Base-by-base conservation (phyloP, 2,329 filamentous ascomycete species). In the Fusarium nelsonii region DNA sequence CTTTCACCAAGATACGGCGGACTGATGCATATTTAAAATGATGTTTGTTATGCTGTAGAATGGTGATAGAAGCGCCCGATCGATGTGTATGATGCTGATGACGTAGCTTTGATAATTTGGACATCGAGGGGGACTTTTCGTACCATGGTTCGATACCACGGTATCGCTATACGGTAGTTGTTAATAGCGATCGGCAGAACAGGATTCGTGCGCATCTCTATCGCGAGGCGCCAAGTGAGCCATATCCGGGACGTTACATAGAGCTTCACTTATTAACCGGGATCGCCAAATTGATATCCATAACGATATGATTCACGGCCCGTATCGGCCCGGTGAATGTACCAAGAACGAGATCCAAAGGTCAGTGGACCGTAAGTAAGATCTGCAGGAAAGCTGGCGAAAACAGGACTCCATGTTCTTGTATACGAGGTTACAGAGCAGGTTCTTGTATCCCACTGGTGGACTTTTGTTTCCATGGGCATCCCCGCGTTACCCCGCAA, bases 401-500 rank as follows among this genome's bases (percentile, higher is more conserved):
- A 8, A 45, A 45, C 41, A 51, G n/a, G 39, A 18, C 8, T 14
- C 23, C 20, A 14, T 51, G 23, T 28, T n/a, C 33, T 50, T 37
- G 39, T 30, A 8, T 16, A 28, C 48, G 33, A 51, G 3, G 23
- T 51, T 12, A 18, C 33, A 50, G 6, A 18, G 12, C 8, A 16
- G 20, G 16, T 1, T 20, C 6, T 0, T 16, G 2, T 28, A 4
- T 16, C 1, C 10, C 20, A 51, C 34, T 51, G 48, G 48, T 51
- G 48, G 48, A 16, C 9, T 15, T 6, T 51, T 16, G 16, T 5
- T 2, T 16, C 20, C 15, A 34, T 5, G 4, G 23, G 4, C 15
- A 8, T 30, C 58, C 43, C 58, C 41, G 40, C 33, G 33, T 39
- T 56, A 56, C 59, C 59, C 59, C 58, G 58, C 59, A 56, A 56